These are phyloP conservation scores for Ambrosia hybrid DNA, from an alignment of 140 eudicot genomes.

Conservation along the genomic window DNA sequence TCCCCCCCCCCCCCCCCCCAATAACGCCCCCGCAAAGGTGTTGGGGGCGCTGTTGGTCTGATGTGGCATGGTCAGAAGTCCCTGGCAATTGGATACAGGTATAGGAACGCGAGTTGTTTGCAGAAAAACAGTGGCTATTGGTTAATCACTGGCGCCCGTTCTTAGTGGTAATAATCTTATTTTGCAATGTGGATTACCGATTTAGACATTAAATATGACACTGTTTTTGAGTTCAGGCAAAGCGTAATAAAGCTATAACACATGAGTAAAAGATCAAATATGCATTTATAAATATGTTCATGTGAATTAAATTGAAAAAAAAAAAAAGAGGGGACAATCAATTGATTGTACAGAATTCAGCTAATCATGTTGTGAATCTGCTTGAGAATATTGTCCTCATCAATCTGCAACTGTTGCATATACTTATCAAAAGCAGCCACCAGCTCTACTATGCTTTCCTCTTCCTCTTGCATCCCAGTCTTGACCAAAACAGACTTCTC, in stretches of 20 bases:
- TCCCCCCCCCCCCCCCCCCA: no score
- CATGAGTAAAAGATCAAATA: background rate
- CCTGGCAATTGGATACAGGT: background rate
- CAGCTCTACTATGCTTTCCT: conserved; percentile 34
- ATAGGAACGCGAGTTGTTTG: background rate
- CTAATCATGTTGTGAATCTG: conserved; percentile 22
- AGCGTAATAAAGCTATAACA: background rate
- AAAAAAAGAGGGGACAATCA: background rate
- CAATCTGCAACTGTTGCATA: conserved; percentile 38
- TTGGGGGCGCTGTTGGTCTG: fast-evolving
- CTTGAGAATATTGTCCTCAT: conserved; percentile 38
- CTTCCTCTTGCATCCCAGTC: conserved; percentile 7
- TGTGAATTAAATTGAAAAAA: background rate
- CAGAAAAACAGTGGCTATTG: background rate
- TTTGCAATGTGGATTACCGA: background rate
- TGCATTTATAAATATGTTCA: conserved; percentile 5
- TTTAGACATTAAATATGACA: background rate
- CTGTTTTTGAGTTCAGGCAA: background rate
- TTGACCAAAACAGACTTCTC: conserved; percentile 7
- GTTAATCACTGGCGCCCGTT: background rate
- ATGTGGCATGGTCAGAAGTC: no score
- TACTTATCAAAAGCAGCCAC: conserved; percentile 52
- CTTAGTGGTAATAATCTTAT: background rate
- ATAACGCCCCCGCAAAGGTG: no score
- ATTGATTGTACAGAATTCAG: background rate